phyloP scores from a whole-genome alignment of 2,329 filamentous ascomycete genomes.

The Alternaria incomplexa region DNA sequence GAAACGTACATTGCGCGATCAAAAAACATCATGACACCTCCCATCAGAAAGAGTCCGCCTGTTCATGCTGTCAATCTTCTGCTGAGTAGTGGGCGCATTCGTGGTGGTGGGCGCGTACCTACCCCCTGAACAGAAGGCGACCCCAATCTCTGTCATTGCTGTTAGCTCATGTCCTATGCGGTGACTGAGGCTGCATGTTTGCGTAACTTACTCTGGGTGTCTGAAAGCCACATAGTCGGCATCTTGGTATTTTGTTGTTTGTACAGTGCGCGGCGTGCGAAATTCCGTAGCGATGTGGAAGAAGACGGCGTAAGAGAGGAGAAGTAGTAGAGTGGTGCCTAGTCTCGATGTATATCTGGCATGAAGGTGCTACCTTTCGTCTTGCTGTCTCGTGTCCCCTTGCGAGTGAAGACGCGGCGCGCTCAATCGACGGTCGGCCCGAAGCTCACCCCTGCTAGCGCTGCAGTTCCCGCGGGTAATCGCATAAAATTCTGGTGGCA shows the following conservation, averaged over 20 bases:
- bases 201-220: slow-evolving; percentile 81
- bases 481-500: slow-evolving; percentile 21
- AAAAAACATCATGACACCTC: slow-evolving; percentile 96
- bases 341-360: slow-evolving; percentile 9
- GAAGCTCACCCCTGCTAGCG: slow-evolving; percentile 32
- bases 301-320: background rate
- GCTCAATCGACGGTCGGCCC: slow-evolving; percentile 12
- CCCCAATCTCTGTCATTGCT: slow-evolving; percentile 77
- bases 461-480: slow-evolving; percentile 18
- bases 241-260: slow-evolving; percentile 48
- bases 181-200: background rate
- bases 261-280: slow-evolving; percentile 8
- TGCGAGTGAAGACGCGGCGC: slow-evolving; percentile 24
- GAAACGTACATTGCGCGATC: slow-evolving; percentile 83
- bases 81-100: slow-evolving; percentile 20
- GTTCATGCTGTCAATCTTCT: slow-evolving; percentile 18
- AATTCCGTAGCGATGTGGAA: background rate
- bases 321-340: slow-evolving; percentile 3
- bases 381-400: slow-evolving; percentile 42
- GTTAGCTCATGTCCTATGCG: slow-evolving; percentile 10
- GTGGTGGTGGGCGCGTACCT: slow-evolving; percentile 55
- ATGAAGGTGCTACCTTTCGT: slow-evolving; percentile 9
- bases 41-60: slow-evolving; percentile 95
- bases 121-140: slow-evolving; percentile 98
- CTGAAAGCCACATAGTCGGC: slow-evolving; percentile 95